A percentile compares a stretch with the other conserved stretches of the same genome.
phyloP scores from a whole-genome alignment of 345 rosid species.

The Dipteronia sinensis region DNA sequence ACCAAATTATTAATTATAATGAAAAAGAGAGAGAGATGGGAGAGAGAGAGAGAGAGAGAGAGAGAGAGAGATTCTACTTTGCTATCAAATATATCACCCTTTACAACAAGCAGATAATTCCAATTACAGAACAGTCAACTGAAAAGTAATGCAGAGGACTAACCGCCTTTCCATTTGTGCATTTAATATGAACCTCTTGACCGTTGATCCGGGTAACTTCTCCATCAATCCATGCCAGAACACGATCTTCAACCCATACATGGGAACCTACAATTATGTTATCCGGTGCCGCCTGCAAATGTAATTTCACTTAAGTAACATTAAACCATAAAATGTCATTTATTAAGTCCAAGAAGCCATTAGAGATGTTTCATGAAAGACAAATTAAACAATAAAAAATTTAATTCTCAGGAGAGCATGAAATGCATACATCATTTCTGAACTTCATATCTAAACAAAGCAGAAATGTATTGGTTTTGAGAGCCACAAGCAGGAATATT shows the following conservation, averaged over 20 bases:
- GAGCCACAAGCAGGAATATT: background rate
- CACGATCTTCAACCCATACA: slow-evolving; percentile 86
- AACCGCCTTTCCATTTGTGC: slow-evolving; percentile 58
- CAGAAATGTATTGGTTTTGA: background rate
- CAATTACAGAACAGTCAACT: background rate
- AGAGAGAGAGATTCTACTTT: background rate
- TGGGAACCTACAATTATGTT: slow-evolving; percentile 74
- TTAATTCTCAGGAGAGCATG: background rate
- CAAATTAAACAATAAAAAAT: background rate
- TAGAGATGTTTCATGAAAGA: background rate
- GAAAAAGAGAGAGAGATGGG: background rate
- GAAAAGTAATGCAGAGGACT: slow-evolving; percentile 25
- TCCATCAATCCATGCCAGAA: slow-evolving; percentile 74
- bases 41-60: background rate
- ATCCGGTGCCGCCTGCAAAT: slow-evolving; percentile 65
- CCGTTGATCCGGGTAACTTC: slow-evolving; percentile 60
- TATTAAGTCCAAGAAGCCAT: background rate
- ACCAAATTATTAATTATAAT: background rate
- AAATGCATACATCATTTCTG: background rate
- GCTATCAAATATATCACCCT: background rate
- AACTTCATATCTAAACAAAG: background rate
- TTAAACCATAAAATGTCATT: background rate
- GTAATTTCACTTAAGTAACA: slow-evolving; percentile 19
- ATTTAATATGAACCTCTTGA: slow-evolving; percentile 47
- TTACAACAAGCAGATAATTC: background rate